phyloP scores from a whole-genome alignment of 2,329 filamentous ascomycete species.

The Microascus cirrosus region DNA sequence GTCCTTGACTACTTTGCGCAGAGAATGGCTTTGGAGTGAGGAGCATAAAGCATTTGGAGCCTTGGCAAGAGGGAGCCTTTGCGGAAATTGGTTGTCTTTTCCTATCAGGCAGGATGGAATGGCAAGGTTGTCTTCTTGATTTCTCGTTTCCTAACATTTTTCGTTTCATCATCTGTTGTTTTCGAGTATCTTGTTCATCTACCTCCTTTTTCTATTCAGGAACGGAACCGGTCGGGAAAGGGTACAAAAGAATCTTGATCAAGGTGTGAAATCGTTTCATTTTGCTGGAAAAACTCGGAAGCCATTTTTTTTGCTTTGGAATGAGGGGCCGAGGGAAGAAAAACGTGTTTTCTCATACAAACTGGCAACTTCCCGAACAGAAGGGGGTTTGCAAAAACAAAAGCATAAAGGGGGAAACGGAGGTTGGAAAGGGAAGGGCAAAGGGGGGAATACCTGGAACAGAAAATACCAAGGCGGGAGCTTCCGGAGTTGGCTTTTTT shows the following conservation, averaged over 20 bases:
- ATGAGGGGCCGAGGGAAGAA: slow-evolving; percentile 22
- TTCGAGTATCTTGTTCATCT: background rate
- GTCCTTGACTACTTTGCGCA: slow-evolving; percentile 3
- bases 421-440: background rate
- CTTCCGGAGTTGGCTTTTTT: slow-evolving; percentile 2
- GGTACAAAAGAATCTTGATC: slow-evolving; percentile 4
- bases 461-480: background rate
- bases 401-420: slow-evolving; percentile 4
- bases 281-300: slow-evolving; percentile 1
- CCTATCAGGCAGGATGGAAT: slow-evolving; percentile 22
- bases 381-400: slow-evolving; percentile 2
- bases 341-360: background rate
- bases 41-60: slow-evolving; percentile 6
- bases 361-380: background rate
- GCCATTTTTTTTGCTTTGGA: background rate
- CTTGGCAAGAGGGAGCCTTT: slow-evolving; percentile 1
- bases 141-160: slow-evolving; percentile 8
- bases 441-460: slow-evolving; percentile 1
- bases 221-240: background rate
- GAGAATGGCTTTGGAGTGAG: slow-evolving; percentile 4
- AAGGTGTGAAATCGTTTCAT: slow-evolving; percentile 11
- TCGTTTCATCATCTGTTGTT: background rate
- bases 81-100: slow-evolving; percentile 8
- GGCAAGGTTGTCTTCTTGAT: slow-evolving; percentile 13
- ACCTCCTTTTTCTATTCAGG: background rate